Percentiles rank a stretch among this genome's conserved stretches.
These are phyloP conservation scores for Fomitiporia mediterranea DNA, from an alignment of 1,284 basidiomycete genomes.

Conservation along the genomic window DNA sequence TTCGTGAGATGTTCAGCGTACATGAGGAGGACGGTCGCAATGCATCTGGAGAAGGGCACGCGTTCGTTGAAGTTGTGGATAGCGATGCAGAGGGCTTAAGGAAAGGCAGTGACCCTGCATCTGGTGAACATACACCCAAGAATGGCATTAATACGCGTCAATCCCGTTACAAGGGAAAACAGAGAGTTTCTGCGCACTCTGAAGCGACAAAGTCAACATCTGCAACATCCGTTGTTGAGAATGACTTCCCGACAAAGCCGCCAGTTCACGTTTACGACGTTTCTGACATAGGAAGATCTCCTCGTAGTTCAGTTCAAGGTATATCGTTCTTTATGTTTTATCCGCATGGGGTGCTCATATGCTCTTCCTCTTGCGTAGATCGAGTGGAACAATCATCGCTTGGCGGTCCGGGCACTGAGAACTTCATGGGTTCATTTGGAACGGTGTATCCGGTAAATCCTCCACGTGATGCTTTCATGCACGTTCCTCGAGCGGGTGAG, in stretches of 20 bases:
- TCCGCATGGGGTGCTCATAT: not conserved
- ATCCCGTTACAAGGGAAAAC: constrained; percentile 49
- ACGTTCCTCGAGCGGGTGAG: not conserved
- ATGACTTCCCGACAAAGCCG: constrained; percentile 47
- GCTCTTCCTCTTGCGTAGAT: not conserved
- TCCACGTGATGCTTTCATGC: constrained; percentile 9
- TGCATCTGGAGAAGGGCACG: constrained; percentile 38
- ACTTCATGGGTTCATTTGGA: constrained; percentile 2
- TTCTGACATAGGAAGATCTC: constrained; percentile 20
- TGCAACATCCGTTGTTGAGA: constrained; percentile 50
- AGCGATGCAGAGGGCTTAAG: constrained; percentile 39
- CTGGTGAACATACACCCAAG: constrained; percentile 24
- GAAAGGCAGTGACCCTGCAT: constrained; percentile 26
- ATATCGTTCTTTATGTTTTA: not conserved
- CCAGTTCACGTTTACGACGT: constrained; percentile 56
- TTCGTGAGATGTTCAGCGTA: constrained; percentile 29
- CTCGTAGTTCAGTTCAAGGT: not conserved
- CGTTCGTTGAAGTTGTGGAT: constrained; percentile 57
- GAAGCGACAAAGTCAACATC: constrained; percentile 37
- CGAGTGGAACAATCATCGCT: not conserved
- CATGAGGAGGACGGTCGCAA: constrained; percentile 23
- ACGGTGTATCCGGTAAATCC: constrained; percentile 3
- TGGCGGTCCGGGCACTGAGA: not conserved
- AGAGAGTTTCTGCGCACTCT: constrained; percentile 31
- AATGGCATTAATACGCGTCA: constrained; percentile 17